Percentiles rank a stretch among this genome's conserved stretches.
Conservation (phyloP, 2,329 filamentous ascomycete genomes). For the Aspergillaceae sp. region DNA sequence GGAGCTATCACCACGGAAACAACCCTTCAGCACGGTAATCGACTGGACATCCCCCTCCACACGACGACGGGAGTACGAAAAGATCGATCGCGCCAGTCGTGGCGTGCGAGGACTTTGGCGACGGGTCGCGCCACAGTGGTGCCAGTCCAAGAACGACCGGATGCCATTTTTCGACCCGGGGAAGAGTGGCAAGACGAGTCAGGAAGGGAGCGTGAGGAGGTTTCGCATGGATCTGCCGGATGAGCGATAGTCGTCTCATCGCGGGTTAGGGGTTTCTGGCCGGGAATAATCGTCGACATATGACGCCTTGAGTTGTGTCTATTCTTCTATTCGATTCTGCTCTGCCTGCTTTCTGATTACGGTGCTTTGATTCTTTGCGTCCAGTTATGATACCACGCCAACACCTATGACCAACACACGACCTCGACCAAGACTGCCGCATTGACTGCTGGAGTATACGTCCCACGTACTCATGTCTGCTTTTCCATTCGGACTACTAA, state of each 20-base stretch:
- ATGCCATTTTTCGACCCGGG: slow-evolving; percentile 36
- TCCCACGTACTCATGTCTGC: too few species aligned
- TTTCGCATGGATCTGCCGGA: slow-evolving; percentile 38
- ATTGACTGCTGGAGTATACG: too few species aligned
- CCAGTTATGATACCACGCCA: too few species aligned
- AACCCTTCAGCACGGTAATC: slow-evolving; percentile 33
- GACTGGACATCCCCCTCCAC: slow-evolving; percentile 41
- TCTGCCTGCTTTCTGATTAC: too few species aligned
- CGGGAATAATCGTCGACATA: not conserved
- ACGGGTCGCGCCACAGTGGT: slow-evolving; percentile 34
- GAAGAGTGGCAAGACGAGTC: slow-evolving; percentile 25
- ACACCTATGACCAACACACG: too few species aligned
- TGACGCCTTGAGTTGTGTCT: not conserved
- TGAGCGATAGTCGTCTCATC: slow-evolving; percentile 10
- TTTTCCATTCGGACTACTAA: too few species aligned
- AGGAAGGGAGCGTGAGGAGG: slow-evolving; percentile 39
- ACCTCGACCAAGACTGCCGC: too few species aligned
- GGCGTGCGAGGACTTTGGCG: slow-evolving; percentile 37
- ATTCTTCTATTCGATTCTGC: too few species aligned
- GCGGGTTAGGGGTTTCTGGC: not conserved
- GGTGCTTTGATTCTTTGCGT: too few species aligned
- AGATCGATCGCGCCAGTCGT: slow-evolving; percentile 42
- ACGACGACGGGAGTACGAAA: slow-evolving; percentile 41
- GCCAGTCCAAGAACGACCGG: slow-evolving; percentile 24
- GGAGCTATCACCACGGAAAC: slow-evolving; percentile 5